These are phyloP conservation scores for Fusarium subglutinans DNA, from an alignment of 2,329 filamentous ascomycete genomes.

Conservation along the genomic window DNA sequence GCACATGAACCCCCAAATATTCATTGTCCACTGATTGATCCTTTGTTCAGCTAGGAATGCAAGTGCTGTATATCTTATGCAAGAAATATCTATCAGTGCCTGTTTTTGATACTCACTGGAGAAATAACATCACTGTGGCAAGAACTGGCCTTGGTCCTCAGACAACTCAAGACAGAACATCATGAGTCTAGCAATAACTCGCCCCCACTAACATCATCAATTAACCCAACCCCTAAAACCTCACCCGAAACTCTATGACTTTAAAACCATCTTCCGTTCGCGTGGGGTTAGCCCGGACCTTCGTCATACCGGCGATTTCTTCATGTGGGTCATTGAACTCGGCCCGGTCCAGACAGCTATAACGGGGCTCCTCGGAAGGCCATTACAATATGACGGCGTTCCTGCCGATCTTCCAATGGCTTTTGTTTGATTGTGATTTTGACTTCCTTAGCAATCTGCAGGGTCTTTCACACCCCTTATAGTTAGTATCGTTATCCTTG, in stretches of 20 bases:
- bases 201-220: neutral
- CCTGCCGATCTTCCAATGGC: constrained; percentile 22
- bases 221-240: neutral
- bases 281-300: constrained; percentile 14
- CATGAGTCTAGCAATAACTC: neutral
- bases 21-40: neutral
- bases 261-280: neutral
- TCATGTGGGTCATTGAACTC: constrained; percentile 26
- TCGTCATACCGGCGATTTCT: constrained; percentile 18
- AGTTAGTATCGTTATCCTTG: neutral
- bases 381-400: constrained; percentile 17
- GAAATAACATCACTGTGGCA: constrained; percentile 15
- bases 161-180: neutral
- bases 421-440: neutral
- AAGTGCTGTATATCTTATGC: constrained; percentile 1
- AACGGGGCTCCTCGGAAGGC: constrained; percentile 9
- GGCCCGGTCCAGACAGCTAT: constrained; percentile 41
- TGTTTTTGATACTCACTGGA: neutral
- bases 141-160: neutral
- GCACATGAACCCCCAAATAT: neutral
- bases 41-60: neutral
- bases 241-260: neutral
- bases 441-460: constrained; percentile 27
- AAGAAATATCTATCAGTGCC: neutral
- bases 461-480: constrained; percentile 13